Evolutionary conservation across 768 basidiomycete species (phyloP).

Genomic region (Xerocomellus chrysenteron): DNA sequence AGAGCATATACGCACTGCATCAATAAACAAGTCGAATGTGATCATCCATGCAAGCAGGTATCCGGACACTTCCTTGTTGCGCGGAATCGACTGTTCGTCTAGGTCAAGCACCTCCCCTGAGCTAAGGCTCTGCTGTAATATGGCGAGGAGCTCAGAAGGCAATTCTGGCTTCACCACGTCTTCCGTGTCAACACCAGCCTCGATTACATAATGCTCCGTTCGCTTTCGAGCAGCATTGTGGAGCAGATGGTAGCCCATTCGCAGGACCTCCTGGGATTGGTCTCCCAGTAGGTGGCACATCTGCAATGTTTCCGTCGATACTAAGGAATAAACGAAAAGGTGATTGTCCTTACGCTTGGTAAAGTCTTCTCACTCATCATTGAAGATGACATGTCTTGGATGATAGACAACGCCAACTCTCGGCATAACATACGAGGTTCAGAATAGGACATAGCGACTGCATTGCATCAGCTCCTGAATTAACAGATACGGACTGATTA

Average conservation of each 20-base stretch:
- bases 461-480: not conserved
- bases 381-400: conserved; percentile 62
- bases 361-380: conserved; percentile 65
- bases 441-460: conserved; percentile 35
- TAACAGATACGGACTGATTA: not conserved
- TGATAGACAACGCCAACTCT: conserved; percentile 64
- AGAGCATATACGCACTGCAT: conserved; percentile 59
- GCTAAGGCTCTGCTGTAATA: conserved; percentile 53
- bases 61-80: conserved; percentile 50
- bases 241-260: conserved; percentile 74
- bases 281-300: conserved; percentile 81
- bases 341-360: conserved; percentile 46
- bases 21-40: conserved; percentile 78
- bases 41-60: conserved; percentile 88
- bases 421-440: conserved; percentile 65
- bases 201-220: conserved; percentile 84
- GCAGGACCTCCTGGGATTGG: conserved; percentile 61
- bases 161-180: conserved; percentile 51
- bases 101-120: conserved; percentile 40
- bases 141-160: conserved; percentile 62
- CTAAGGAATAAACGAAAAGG: not conserved
- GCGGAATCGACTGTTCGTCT: conserved; percentile 37
- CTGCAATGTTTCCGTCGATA: conserved; percentile 37
- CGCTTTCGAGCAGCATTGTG: conserved; percentile 65
- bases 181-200: conserved; percentile 78